phyloP scores from a whole-genome alignment of 345 rosid species.

The Salix brachista region DNA sequence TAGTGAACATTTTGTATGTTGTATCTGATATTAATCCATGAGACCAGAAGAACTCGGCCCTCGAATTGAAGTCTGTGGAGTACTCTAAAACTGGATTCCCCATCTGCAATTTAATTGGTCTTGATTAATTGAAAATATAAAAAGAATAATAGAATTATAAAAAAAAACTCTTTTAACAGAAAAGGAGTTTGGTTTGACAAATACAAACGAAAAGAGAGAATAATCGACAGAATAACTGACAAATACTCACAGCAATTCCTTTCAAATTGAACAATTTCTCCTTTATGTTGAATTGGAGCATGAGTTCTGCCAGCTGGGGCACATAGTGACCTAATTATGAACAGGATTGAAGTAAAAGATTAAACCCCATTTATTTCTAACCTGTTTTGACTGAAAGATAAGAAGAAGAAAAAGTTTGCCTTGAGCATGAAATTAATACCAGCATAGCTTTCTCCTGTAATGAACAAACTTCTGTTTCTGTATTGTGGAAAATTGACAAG shows the following conservation, averaged over 20 bases:
- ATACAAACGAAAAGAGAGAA: background rate
- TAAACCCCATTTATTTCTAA: background rate
- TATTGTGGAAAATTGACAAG: constrained; percentile 79
- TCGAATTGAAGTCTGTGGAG: constrained; percentile 79
- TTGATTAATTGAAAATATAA: background rate
- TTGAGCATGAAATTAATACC: constrained; percentile 39
- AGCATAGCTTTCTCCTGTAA: constrained; percentile 97
- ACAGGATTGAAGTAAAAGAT: background rate
- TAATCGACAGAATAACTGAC: background rate
- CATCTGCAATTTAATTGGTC: constrained; percentile 41
- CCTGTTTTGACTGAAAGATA: background rate
- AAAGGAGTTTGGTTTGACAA: background rate
- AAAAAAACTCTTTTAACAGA: background rate
- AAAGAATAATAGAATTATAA: background rate
- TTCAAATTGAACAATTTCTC: constrained; percentile 71
- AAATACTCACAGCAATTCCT: constrained; percentile 83
- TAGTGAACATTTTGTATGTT: constrained; percentile 79
- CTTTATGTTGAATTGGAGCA: constrained; percentile 72
- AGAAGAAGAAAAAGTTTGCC: background rate
- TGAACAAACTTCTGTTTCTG: constrained; percentile 81
- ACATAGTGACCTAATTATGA: constrained; percentile 69
- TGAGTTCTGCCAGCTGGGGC: constrained; percentile 85
- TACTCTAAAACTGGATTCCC: constrained; percentile 94
- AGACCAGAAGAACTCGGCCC: constrained; percentile 98
- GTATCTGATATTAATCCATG: constrained; percentile 92